These are phyloP conservation scores for Thamnidium elegans DNA, from an alignment of 192 early-diverging fungal genomes.

Conservation along the genomic window DNA sequence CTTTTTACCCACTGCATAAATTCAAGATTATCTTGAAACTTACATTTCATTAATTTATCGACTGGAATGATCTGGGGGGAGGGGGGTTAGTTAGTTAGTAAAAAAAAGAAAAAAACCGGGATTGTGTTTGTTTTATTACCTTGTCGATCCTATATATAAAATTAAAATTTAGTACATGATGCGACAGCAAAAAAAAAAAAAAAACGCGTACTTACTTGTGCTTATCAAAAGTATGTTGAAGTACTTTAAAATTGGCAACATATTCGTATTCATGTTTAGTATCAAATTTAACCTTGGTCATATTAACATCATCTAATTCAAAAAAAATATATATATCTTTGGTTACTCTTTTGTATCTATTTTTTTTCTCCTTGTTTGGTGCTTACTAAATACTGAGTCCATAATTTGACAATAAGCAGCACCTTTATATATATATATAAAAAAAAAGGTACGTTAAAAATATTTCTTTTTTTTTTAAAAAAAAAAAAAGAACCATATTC, in stretches of 20 bases:
- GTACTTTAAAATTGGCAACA: constrained; percentile 91
- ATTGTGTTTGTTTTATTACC: constrained; percentile 36
- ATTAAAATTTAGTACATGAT: neutral
- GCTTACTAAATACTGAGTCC: constrained; percentile 65
- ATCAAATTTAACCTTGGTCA: constrained; percentile 90
- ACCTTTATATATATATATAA: constrained; percentile 35
- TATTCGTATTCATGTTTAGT: constrained; percentile 97
- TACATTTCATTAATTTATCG: constrained; percentile 88
- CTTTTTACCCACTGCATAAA: constrained; percentile 95
- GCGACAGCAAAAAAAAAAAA: neutral
- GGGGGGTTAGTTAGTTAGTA: no score
- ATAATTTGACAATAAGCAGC: constrained; percentile 69
- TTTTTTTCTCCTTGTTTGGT: neutral
- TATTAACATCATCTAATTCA: constrained; percentile 65
- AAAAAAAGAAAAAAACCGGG: neutral
- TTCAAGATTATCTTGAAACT: constrained; percentile 98
- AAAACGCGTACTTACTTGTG: constrained; percentile 57
- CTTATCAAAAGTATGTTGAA: constrained; percentile 83
- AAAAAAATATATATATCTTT: neutral
- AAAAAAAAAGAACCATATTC: constrained; percentile 2
- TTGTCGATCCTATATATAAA: constrained; percentile 66
- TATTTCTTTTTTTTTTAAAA: neutral
- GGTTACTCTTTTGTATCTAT: neutral
- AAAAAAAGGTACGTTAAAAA: neutral
- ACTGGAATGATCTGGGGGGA: constrained; percentile 88